These are phyloP conservation scores for Gnomoniopsis sp. DNA, from an alignment of 2,329 filamentous ascomycete genomes.

Conservation along the genomic window DNA sequence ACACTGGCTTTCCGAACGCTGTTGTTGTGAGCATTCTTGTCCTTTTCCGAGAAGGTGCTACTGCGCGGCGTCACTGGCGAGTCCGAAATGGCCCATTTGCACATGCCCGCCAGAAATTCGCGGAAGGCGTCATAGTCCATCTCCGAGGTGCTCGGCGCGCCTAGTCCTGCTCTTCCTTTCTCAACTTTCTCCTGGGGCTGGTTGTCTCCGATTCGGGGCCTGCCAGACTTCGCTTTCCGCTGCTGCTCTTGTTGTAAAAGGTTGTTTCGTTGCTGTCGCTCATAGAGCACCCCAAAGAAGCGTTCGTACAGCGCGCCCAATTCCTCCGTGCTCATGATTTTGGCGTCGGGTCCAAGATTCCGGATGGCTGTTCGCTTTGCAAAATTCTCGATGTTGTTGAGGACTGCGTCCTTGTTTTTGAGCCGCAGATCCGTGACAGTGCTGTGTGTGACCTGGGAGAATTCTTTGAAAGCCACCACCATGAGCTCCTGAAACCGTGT, in stretches of 20 bases:
- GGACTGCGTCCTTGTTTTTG: slow-evolving; percentile 90
- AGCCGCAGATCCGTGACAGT: slow-evolving; percentile 85
- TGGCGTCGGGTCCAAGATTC: slow-evolving; percentile 94
- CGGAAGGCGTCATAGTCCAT: slow-evolving; percentile 98
- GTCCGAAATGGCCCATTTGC: slow-evolving; percentile 92
- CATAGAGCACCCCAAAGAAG: slow-evolving; percentile 89
- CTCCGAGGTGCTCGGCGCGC: slow-evolving; percentile 74
- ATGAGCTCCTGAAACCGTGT: slow-evolving; percentile 97
- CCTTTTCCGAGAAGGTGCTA: slow-evolving; percentile 45
- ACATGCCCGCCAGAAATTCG: slow-evolving; percentile 85
- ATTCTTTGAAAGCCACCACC: slow-evolving; percentile 99
- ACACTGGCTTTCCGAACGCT: slow-evolving; percentile 49
- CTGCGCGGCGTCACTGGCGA: slow-evolving; percentile 60
- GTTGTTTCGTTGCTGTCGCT: slow-evolving; percentile 78
- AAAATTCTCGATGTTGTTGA: slow-evolving; percentile 96
- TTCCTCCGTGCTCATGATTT: slow-evolving; percentile 80
- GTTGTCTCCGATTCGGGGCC: slow-evolving; percentile 29
- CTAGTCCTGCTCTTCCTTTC: slow-evolving; percentile 82
- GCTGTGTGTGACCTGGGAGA: slow-evolving; percentile 89
- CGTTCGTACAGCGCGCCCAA: slow-evolving; percentile 88
- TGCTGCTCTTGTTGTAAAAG: slow-evolving; percentile 74
- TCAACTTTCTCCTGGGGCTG: slow-evolving; percentile 58
- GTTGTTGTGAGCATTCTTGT: slow-evolving; percentile 57
- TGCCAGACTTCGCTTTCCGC: slow-evolving; percentile 59
- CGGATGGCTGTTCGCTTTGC: slow-evolving; percentile 94